phyloP scores from a whole-genome alignment of 208 protist species.

The Angomonas desouzai region DNA sequence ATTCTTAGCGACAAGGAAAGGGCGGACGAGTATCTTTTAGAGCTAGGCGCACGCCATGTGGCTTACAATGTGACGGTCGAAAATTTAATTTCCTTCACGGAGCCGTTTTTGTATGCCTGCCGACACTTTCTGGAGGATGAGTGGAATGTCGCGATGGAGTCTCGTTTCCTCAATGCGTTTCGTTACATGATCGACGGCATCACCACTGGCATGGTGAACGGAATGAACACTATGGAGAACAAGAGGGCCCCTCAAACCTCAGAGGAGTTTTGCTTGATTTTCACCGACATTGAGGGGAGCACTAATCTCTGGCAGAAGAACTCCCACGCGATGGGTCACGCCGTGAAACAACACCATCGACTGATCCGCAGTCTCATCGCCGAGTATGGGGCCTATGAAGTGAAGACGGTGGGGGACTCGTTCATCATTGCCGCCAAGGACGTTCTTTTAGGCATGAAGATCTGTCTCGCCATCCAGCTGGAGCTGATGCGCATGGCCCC shows the following conservation, averaged over 20 bases:
- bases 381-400: constrained; percentile 69
- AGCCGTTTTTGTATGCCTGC: constrained; percentile 73
- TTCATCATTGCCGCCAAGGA: constrained; percentile 82
- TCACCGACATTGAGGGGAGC: constrained; percentile 81
- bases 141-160: constrained; percentile 68
- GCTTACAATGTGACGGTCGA: constrained; percentile 50
- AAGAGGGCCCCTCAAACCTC: constrained; percentile 32
- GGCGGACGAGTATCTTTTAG: constrained; percentile 45
- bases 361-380: constrained; percentile 63
- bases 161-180: constrained; percentile 49
- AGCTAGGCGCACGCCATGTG: constrained; percentile 48
- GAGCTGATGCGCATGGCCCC: constrained; percentile 63
- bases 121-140: constrained; percentile 61
- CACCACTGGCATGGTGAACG: constrained; percentile 38
- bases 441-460: constrained; percentile 54
- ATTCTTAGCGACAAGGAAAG: constrained; percentile 38
- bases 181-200: constrained; percentile 47
- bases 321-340: constrained; percentile 46
- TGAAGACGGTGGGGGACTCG: constrained; percentile 78
- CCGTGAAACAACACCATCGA: constrained; percentile 64
- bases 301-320: constrained; percentile 73
- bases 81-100: constrained; percentile 37
- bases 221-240: constrained; percentile 38
- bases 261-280: constrained; percentile 53
- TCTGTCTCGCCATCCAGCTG: constrained; percentile 67